These are phyloP conservation scores for Epichloe aotearoae DNA, from an alignment of 2,329 filamentous ascomycete species.

Conservation along the genomic window DNA sequence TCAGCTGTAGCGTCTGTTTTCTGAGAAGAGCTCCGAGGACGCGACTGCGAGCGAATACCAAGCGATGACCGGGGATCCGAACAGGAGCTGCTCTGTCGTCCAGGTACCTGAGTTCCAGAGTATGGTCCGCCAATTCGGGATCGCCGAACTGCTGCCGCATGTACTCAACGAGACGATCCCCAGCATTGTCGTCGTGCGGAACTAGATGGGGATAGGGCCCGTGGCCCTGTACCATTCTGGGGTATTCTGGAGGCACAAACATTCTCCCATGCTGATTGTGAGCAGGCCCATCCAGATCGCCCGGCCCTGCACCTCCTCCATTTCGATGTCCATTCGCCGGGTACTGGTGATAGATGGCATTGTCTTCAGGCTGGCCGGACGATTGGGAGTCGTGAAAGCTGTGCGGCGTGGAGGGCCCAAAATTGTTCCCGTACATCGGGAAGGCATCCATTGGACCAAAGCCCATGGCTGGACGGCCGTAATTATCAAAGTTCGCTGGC, in stretches of 20 bases:
- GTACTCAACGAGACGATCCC: slow-evolving; percentile 26
- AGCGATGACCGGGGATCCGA: slow-evolving; percentile 38
- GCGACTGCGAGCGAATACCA: slow-evolving; percentile 40
- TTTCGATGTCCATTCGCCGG: slow-evolving; percentile 26
- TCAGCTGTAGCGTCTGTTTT: slow-evolving; percentile 18
- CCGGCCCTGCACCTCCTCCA: slow-evolving; percentile 13
- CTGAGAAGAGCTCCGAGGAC: slow-evolving; percentile 16
- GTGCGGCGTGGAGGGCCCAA: slow-evolving; percentile 43
- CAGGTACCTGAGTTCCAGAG: slow-evolving; percentile 31
- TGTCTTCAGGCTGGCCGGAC: slow-evolving; percentile 35
- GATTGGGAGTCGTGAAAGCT: slow-evolving; percentile 51
- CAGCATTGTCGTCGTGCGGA: slow-evolving; percentile 14
- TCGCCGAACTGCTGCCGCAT: slow-evolving; percentile 24
- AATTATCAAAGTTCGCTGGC: slow-evolving; percentile 22
- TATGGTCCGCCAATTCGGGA: slow-evolving; percentile 27
- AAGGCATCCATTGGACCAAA: slow-evolving; percentile 24
- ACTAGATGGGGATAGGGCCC: slow-evolving; percentile 16
- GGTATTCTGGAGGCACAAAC: slow-evolving; percentile 18
- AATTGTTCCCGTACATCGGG: slow-evolving; percentile 22
- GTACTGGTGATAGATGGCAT: slow-evolving; percentile 27
- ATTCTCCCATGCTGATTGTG: slow-evolving; percentile 18
- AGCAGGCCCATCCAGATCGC: slow-evolving; percentile 17
- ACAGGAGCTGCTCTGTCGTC: slow-evolving; percentile 25
- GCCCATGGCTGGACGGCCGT: slow-evolving; percentile 22
- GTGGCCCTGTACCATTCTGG: slow-evolving; percentile 20